Evolutionary conservation across 345 rosid species (phyloP), one percentile per base, ranked within the genome.

Genomic region (Garcia nutans): DNA sequence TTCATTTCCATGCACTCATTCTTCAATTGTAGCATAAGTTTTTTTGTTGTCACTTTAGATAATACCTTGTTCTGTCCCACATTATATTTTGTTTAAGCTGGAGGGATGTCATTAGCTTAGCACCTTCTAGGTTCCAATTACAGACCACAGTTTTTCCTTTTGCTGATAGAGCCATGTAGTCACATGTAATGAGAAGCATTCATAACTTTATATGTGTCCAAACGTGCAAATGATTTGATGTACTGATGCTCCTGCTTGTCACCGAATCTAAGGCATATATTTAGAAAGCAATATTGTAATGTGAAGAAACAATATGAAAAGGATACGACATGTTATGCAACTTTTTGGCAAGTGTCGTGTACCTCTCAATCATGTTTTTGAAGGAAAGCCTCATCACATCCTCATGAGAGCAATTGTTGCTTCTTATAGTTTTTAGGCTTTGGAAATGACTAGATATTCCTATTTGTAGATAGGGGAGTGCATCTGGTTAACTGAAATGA

Each of bases 1-100:
- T 68, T 79, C 73, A 7, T 69, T 33, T 50, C 41, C n/a, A 6
- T 71, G 59, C 76, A 70, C 60, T 42, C 60, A 8, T 65, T 76
- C 24, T 65, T 8, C 22, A 55, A 3, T 17, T 67, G 66, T 65
- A 20, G 54, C 52, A 26, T 42, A 26, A 19, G n/a, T 20, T 41
- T 68, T 67, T 23, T 41, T 41, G 52, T 37, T 50, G 37, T 50
- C 22, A 20, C 13, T 71, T 33, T 22, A 60, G 52, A 58, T 74
- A 24, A 42, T 69, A 10, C 49, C 45, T 33, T 44, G 54, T 44
- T 59, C 56, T 72, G 56, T 45, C 47, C 24, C 33, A 24, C 74
- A 37, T 15, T 41, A 8, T 4, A 1, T 33, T 47, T 10, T 54
- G 7, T 42, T 60, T 72, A 22, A 42, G 57, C 67, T 44, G 13